Conservation (phyloP, 164 flowering plant species). For the Stephania yunnanensis region DNA sequence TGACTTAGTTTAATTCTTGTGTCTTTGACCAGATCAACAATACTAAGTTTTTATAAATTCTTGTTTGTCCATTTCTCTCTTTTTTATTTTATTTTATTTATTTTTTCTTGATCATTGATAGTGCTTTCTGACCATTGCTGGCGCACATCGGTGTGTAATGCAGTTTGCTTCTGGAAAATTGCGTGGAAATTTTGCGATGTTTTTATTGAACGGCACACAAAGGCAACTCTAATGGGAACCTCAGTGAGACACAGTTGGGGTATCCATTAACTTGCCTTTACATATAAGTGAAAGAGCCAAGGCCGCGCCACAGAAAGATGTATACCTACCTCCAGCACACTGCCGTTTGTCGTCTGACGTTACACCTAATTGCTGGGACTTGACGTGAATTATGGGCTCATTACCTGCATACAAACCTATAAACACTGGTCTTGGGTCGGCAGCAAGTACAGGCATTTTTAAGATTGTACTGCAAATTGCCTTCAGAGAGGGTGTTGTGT, state of each 20-base stretch:
- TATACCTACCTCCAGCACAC: neutral
- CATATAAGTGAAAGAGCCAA: neutral
- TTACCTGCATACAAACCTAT: neutral
- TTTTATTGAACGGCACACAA: neutral
- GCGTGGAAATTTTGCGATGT: neutral
- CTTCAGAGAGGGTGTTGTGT: neutral
- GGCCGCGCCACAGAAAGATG: neutral
- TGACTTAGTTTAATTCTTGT: too few species aligned
- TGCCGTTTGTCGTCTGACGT: neutral
- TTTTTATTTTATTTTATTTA: neutral
- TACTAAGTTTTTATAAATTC: too few species aligned
- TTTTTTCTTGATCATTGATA: neutral
- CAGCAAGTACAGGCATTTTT: neutral
- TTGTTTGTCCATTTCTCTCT: neutral
- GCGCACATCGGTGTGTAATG: neutral
- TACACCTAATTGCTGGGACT: neutral
- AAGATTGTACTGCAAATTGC: neutral
- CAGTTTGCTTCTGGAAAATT: neutral
- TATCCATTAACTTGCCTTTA: neutral
- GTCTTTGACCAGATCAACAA: too few species aligned
- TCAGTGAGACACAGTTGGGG: neutral
- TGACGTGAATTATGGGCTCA: neutral
- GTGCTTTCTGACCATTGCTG: neutral
- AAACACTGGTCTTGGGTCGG: neutral
- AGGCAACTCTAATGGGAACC: conserved; percentile 1